Evolutionary conservation across 306 rosid species (phyloP), one percentile per base, ranked within the genome.

Genomic region (Astragalus glycyphyllos): DNA sequence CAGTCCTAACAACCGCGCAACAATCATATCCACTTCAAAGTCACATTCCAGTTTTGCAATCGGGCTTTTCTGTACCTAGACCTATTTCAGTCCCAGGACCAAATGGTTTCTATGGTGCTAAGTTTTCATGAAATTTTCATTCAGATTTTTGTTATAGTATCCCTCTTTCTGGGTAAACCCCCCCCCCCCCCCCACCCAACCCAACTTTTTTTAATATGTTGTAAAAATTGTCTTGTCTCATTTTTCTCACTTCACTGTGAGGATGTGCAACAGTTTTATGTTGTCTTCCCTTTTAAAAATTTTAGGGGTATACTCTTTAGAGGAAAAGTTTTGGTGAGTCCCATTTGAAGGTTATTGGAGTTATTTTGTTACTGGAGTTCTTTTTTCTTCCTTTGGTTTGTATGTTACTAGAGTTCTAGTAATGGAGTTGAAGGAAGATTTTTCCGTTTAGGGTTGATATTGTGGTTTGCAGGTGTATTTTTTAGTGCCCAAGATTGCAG

Each of bases 11-110:
- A 42, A 60, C 65, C 47, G 84, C 79, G 50, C 93, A 82, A 61
- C 98, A 85, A 42, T 83, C 86, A 50, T 86, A 79, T 72, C 75
- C 84, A 9, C 65, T 83, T 79, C 98, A 89, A 56, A 84, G 67
- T 77, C 86, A 72, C 81, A 58, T 81, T 49, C 96, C 87, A 20
- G 42, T 77, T 80, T 57, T 84, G 85, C 98, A 86, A 71, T 85
- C 87, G 26, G 49, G 83, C 68, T 82, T 77, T 72, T 87, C 83
- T 17, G 62, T 81, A 34, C 71, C 77, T 31, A 83, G 83, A 61
- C 87, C 86, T 17, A 77, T 81, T 75, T 79, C 81, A 58, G 81
- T 78, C 54, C 88, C 89, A n/a, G 88, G 82, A 81, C 65, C 91
- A 60, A 80, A 85, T 65, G 84, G 84, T 51, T 68, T 73, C 74